Conservation (phyloP, 2,329 filamentous ascomycete genomes). For the Hymenoscyphus repandus region DNA sequence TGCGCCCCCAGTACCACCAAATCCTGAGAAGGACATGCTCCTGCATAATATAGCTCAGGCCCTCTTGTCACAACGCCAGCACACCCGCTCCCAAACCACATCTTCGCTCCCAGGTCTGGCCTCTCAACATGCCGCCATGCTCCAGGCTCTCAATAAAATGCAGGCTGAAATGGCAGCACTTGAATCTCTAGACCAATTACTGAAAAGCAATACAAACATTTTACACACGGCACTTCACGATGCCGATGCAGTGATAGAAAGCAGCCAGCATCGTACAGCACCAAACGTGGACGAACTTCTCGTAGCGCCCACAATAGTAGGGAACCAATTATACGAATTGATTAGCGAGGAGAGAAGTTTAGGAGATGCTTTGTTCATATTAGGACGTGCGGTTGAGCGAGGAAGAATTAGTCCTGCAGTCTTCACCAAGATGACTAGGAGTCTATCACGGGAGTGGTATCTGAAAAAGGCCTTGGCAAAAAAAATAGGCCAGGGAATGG, state of each 20-base stretch:
- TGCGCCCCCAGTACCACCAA: constrained; percentile 85
- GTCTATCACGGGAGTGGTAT: constrained; percentile 73
- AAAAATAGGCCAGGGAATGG: constrained; percentile 75
- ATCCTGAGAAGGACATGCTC: constrained; percentile 90
- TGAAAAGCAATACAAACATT: constrained; percentile 73
- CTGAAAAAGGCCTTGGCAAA: constrained; percentile 74
- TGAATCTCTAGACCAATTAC: constrained; percentile 61
- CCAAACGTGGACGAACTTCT: constrained; percentile 86
- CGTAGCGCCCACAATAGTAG: constrained; percentile 89
- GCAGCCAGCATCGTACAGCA: constrained; percentile 61
- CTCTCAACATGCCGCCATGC: constrained; percentile 75
- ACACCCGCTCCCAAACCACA: constrained; percentile 65
- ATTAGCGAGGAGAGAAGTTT: constrained; percentile 85
- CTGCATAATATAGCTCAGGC: constrained; percentile 69
- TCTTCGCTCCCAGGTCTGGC: constrained; percentile 69
- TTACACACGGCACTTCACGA: constrained; percentile 71
- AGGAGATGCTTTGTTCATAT: constrained; percentile 79
- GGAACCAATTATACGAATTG: constrained; percentile 83
- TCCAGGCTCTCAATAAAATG: constrained; percentile 61
- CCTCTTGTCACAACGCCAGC: constrained; percentile 63
- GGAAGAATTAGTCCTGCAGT: constrained; percentile 66
- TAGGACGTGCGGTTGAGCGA: constrained; percentile 68
- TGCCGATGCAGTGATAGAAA: constrained; percentile 72
- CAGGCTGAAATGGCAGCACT: constrained; percentile 70
- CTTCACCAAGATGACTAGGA: constrained; percentile 73